phyloP scores from a whole-genome alignment of 495 filamentous ascomycete genomes.

The Penicillium arizonense region DNA sequence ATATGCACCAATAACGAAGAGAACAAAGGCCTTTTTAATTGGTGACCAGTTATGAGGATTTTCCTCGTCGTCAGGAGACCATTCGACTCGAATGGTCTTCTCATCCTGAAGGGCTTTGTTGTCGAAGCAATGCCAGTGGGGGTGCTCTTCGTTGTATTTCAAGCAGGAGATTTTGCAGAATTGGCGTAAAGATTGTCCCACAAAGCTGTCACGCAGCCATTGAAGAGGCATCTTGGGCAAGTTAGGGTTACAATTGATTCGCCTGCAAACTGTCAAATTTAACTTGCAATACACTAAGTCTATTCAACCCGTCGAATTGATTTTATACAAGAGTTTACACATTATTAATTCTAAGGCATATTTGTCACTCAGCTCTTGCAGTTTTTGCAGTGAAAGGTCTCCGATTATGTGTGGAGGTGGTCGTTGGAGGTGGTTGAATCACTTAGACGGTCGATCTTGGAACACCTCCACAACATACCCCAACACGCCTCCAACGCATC shows the following conservation, averaged over 20 bases:
- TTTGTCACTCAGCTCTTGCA: not conserved
- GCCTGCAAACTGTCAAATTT: too few species aligned
- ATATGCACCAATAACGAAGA: slow-evolving; percentile 26
- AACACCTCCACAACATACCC: not conserved
- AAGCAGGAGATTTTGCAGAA: not conserved
- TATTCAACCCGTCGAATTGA: not conserved
- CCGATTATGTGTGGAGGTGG: slow-evolving; percentile 4
- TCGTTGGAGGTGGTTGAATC: slow-evolving; percentile 3
- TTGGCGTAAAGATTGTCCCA: not conserved
- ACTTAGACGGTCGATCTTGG: not conserved
- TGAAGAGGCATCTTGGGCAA: not conserved
- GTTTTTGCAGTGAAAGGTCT: not conserved
- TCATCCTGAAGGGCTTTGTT: not conserved
- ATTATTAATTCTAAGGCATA: not conserved
- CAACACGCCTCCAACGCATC: too few species aligned
- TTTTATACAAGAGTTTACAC: not conserved
- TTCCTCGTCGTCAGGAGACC: slow-evolving; percentile 36
- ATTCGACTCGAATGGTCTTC: slow-evolving; percentile 25
- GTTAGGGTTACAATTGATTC: not conserved
- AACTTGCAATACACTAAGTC: too few species aligned
- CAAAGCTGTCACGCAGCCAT: slow-evolving; percentile 5
- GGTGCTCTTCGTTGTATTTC: not conserved
- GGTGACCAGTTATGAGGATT: slow-evolving; percentile 44
- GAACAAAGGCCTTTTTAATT: slow-evolving; percentile 36
- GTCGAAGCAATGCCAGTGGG: not conserved